phyloP scores from a whole-genome alignment of 148 eudicot species.

The Chenopodium formosanum region DNA sequence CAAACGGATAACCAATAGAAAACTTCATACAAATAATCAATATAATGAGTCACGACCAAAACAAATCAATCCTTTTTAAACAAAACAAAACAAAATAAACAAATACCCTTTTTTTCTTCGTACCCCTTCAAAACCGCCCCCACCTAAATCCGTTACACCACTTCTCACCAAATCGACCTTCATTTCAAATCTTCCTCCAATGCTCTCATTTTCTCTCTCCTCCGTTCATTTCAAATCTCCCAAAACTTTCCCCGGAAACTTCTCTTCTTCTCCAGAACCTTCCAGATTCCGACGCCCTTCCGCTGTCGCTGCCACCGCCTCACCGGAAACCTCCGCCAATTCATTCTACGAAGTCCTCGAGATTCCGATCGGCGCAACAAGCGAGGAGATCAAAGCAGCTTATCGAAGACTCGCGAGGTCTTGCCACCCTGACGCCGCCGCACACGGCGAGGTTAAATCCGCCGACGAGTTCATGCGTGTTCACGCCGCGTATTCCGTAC shows the following conservation, averaged over 20 bases:
- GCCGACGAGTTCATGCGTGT: conserved; percentile 51
- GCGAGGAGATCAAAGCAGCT: conserved; percentile 60
- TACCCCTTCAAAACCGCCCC: background rate
- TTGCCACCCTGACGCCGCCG: conserved; percentile 58
- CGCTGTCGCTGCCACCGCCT: conserved; percentile 11
- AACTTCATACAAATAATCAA: no score
- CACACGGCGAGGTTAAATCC: conserved; percentile 4
- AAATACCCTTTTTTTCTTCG: no score
- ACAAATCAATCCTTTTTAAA: no score
- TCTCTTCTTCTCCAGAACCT: background rate
- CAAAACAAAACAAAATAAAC: no score
- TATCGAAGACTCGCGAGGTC: conserved; percentile 60
- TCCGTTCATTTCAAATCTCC: background rate
- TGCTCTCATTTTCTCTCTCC: conserved; percentile 30
- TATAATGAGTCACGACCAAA: no score
- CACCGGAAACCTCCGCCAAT: conserved; percentile 8
- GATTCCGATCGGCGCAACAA: conserved; percentile 41
- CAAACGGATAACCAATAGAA: no score
- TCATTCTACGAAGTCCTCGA: conserved; percentile 60
- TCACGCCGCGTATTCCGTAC: conserved; percentile 56
- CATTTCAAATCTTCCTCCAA: background rate
- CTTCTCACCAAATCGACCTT: background rate
- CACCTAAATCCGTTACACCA: conserved; percentile 2
- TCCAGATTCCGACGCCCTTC: conserved; percentile 3
- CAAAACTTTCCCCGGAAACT: background rate